phyloP scores from a whole-genome alignment of 2,329 filamentous ascomycete genomes.

The Tricladium varicosporioides region DNA sequence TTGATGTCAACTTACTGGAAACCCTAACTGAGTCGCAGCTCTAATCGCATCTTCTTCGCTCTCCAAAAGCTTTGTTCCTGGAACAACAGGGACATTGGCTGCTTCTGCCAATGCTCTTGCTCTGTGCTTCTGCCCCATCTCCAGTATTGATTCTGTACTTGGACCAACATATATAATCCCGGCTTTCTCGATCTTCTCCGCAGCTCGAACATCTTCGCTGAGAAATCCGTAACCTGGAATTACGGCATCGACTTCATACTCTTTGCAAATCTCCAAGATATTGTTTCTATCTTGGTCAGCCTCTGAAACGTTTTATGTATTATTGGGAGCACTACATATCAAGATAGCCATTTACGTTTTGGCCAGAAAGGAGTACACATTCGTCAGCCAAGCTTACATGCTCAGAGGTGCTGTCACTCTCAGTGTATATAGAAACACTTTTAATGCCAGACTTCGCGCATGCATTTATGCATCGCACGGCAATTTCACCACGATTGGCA shows the following conservation, averaged over 20 bases:
- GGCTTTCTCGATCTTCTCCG: slow-evolving; percentile 47
- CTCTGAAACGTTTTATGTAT: neutral
- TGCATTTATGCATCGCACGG: slow-evolving; percentile 54
- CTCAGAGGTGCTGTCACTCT: neutral
- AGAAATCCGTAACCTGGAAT: slow-evolving; percentile 69
- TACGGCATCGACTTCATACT: slow-evolving; percentile 47
- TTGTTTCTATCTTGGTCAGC: neutral
- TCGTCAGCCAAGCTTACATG: neutral
- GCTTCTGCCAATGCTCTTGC: slow-evolving; percentile 63
- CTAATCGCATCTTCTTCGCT: slow-evolving; percentile 48
- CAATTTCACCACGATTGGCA: slow-evolving; percentile 55
- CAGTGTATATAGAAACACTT: slow-evolving; percentile 52
- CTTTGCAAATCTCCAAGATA: neutral
- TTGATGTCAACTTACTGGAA: slow-evolving; percentile 28
- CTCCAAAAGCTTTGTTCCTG: slow-evolving; percentile 63
- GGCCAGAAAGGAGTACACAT: neutral
- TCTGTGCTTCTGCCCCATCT: slow-evolving; percentile 42
- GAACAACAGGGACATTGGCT: slow-evolving; percentile 65
- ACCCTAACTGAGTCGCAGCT: slow-evolving; percentile 33
- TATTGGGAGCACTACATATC: neutral
- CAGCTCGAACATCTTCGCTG: slow-evolving; percentile 62
- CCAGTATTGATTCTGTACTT: slow-evolving; percentile 28
- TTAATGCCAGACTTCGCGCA: slow-evolving; percentile 53
- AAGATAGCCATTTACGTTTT: neutral
- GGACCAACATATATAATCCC: slow-evolving; percentile 62